Evolutionary conservation across 805 yeast species (phyloP).

Genomic region (Candida insectorum): DNA sequence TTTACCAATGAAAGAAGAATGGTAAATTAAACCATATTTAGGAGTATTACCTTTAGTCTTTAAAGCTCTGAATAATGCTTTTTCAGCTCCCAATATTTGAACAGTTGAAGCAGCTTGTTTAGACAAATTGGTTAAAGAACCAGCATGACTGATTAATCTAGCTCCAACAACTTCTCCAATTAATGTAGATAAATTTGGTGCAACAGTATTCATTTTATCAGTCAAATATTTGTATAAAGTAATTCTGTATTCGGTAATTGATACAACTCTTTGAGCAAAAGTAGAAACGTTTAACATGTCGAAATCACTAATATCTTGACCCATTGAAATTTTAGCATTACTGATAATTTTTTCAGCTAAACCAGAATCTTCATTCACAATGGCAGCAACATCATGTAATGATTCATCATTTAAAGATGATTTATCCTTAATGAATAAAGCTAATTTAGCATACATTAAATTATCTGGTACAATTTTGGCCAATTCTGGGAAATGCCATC

Average conservation of each 20-base stretch:
- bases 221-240: constrained; percentile 80
- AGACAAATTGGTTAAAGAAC: constrained; percentile 92
- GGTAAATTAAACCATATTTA: constrained; percentile 92
- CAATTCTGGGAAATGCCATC: constrained; percentile 98
- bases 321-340: constrained; percentile 97
- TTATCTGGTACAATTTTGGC: constrained; percentile 89
- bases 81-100: constrained; percentile 96
- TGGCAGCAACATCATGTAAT: constrained; percentile 86
- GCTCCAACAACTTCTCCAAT: constrained; percentile 99
- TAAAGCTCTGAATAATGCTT: constrained; percentile 92
- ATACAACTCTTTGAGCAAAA: constrained; percentile 91
- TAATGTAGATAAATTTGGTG: constrained; percentile 93
- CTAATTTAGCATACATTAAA: constrained; percentile 79
- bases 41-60: constrained; percentile 97
- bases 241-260: constrained; percentile 86
- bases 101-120: constrained; percentile 99
- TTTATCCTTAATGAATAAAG: constrained; percentile 83
- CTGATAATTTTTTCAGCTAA: constrained; percentile 85
- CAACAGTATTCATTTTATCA: constrained; percentile 96
- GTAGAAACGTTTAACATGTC: constrained; percentile 90
- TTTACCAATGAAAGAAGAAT: constrained; percentile 89
- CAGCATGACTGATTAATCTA: constrained; percentile 96
- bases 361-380: constrained; percentile 89
- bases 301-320: constrained; percentile 93
- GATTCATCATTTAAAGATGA: constrained; percentile 86